Conservation (phyloP, 208 protist genomes). For the Leishmania arabica region DNA sequence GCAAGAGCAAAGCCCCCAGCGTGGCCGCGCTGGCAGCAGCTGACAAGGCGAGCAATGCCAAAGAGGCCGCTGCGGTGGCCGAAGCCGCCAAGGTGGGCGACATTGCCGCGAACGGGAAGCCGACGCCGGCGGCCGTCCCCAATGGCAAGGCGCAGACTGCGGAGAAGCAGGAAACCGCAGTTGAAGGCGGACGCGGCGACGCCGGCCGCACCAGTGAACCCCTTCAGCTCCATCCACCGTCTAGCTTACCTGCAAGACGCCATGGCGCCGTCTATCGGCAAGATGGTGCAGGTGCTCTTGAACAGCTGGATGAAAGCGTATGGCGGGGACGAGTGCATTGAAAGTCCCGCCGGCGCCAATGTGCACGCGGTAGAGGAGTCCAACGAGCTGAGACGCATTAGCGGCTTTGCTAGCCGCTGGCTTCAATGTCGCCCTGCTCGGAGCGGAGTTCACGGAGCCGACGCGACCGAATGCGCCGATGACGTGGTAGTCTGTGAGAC, state of each 20-base stretch:
- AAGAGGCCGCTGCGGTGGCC: background rate
- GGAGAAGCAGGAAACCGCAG: conserved; percentile 6
- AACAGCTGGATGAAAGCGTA: conserved; percentile 44
- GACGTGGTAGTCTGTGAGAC: conserved; percentile 49
- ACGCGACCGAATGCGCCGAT: conserved; percentile 32
- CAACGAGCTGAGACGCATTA: conserved; percentile 53
- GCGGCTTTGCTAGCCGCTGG: conserved; percentile 35
- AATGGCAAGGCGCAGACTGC: background rate
- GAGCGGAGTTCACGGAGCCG: conserved; percentile 39
- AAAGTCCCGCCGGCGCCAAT: conserved; percentile 11
- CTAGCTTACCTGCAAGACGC: conserved; percentile 46
- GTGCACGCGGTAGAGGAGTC: conserved; percentile 22
- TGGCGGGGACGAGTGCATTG: conserved; percentile 62
- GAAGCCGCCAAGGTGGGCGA: too few relatives aligned
- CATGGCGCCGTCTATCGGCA: conserved; percentile 19
- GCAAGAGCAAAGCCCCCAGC: conserved; percentile 5
- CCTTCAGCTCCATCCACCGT: conserved; percentile 55
- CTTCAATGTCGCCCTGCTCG: conserved; percentile 51
- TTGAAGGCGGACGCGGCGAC: background rate
- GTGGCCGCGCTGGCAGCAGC: background rate
- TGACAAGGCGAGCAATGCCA: conserved; percentile 3
- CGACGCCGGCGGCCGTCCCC: background rate
- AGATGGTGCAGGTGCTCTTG: conserved; percentile 44
- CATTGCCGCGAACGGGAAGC: too few relatives aligned
- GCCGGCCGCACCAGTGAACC: background rate